Conservation (phyloP, 176 grass and related monocot species). For the Triticum timopheevii region DNA sequence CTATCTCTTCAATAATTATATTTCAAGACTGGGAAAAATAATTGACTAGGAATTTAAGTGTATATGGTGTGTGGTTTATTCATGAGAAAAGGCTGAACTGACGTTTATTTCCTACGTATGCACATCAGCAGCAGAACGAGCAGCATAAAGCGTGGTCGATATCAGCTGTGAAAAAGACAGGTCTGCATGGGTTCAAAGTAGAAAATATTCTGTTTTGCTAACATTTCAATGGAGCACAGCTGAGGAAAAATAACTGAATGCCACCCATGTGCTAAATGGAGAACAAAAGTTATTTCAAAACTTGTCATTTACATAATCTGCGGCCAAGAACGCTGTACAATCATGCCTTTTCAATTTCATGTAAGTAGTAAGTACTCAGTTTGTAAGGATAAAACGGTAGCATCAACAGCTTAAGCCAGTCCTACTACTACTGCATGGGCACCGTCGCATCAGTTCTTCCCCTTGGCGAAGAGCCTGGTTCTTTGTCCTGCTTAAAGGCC, state of each 20-base stretch:
- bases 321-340: not conserved
- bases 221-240: not conserved
- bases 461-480: conserved; percentile 4
- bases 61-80: no score
- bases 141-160: not conserved
- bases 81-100: not conserved
- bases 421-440: not conserved
- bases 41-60: no score
- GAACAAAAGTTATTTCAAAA: conserved; percentile 24
- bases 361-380: not conserved
- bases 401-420: not conserved
- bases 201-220: not conserved
- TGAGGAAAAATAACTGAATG: not conserved
- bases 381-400: not conserved
- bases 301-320: conserved; percentile 22
- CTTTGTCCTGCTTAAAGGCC: conserved; percentile 43
- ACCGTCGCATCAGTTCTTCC: conserved; percentile 2
- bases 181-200: not conserved
- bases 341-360: not conserved
- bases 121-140: not conserved
- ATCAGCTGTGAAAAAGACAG: not conserved
- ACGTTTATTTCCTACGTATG: not conserved
- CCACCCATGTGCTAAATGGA: not conserved
- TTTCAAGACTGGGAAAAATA: no score
- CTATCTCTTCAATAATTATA: no score